Percentiles rank a stretch among this genome's conserved stretches.
Evolutionary conservation across 805 yeast species (phyloP).

Genomic region (Myxozyma mucilagina): DNA sequence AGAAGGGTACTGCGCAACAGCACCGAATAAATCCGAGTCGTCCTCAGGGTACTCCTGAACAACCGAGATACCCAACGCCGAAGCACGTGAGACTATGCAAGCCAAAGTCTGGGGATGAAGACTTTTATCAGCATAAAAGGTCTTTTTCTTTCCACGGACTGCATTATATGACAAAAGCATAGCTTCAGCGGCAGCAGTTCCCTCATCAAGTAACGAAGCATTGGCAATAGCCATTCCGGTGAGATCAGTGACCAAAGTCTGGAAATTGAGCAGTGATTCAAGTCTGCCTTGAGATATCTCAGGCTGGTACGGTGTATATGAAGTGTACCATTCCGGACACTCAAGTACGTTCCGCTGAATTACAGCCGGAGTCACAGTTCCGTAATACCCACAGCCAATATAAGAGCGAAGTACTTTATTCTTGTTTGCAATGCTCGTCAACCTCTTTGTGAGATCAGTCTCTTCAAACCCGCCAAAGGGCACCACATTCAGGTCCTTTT

Average conservation of each 20-base stretch:
- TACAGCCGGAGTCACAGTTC: slow-evolving; percentile 86
- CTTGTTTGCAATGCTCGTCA: slow-evolving; percentile 67
- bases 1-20: slow-evolving; percentile 84
- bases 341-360: slow-evolving; percentile 90
- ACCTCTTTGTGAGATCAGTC: slow-evolving; percentile 69
- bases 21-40: slow-evolving; percentile 63
- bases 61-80: slow-evolving; percentile 65
- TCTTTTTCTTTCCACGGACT: slow-evolving; percentile 60
- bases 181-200: slow-evolving; percentile 97
- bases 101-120: slow-evolving; percentile 84
- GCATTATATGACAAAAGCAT: slow-evolving; percentile 78
- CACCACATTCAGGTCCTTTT: slow-evolving; percentile 63
- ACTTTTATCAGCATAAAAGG: slow-evolving; percentile 70
- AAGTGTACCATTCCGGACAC: slow-evolving; percentile 97
- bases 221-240: slow-evolving; percentile 95
- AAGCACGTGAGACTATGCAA: slow-evolving; percentile 78
- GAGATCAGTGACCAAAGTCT: slow-evolving; percentile 84
- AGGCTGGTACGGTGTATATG: slow-evolving; percentile 98
- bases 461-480: slow-evolving; percentile 80
- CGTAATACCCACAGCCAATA: slow-evolving; percentile 89
- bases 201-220: slow-evolving; percentile 93
- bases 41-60: slow-evolving; percentile 54
- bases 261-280: slow-evolving; percentile 85
- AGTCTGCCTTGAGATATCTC: slow-evolving; percentile 96
- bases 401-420: slow-evolving; percentile 72